These are phyloP conservation scores for Lipomyces sp. DNA, from an alignment of 805 yeast genomes.

Conservation along the genomic window DNA sequence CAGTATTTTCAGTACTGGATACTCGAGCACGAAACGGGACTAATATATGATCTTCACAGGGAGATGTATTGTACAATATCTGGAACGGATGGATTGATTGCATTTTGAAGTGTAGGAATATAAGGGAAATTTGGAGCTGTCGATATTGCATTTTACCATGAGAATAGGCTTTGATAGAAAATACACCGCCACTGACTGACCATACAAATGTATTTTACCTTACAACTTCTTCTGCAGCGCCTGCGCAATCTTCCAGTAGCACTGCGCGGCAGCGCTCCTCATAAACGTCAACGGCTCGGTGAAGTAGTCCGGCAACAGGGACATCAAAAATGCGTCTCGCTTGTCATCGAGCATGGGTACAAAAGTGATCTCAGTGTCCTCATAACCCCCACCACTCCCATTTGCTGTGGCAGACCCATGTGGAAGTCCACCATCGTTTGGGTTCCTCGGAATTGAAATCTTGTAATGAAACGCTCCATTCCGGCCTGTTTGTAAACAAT, in stretches of 20 bases:
- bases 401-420: slow-evolving; percentile 7
- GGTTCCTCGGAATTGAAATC: slow-evolving; percentile 28
- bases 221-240: slow-evolving; percentile 37
- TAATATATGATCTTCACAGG: neutral
- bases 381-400: slow-evolving; percentile 25
- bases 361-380: slow-evolving; percentile 37
- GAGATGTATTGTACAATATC: neutral
- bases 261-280: slow-evolving; percentile 40
- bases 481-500: slow-evolving; percentile 41
- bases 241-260: slow-evolving; percentile 40
- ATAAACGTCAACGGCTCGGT: slow-evolving; percentile 41
- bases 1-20: slow-evolving; percentile 22
- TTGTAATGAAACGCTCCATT: slow-evolving; percentile 42
- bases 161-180: neutral
- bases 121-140: neutral
- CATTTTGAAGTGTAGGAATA: neutral
- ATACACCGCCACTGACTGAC: neutral
- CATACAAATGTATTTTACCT: neutral
- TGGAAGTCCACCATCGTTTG: neutral
- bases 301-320: slow-evolving; percentile 40
- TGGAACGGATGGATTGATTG: neutral
- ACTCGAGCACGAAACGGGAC: slow-evolving; percentile 23
- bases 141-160: neutral
- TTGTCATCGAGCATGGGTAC: slow-evolving; percentile 39
- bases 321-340: slow-evolving; percentile 34